Evolutionary conservation across 2,329 filamentous ascomycete species (phyloP).

Genomic region (Talaromyces sp.): DNA sequence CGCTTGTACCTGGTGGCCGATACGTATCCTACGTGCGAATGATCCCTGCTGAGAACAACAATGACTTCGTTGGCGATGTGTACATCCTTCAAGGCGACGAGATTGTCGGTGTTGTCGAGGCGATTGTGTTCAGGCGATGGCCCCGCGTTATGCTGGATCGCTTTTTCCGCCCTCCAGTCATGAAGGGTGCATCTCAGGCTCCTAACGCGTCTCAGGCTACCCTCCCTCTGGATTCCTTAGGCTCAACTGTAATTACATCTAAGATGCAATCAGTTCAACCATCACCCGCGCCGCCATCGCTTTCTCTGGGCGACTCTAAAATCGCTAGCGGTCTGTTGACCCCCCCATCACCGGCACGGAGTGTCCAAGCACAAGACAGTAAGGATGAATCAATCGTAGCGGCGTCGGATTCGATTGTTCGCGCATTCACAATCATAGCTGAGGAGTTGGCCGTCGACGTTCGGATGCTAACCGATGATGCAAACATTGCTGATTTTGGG

Average conservation of each 20-base stretch:
- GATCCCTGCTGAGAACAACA: neutral
- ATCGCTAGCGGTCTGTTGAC: no score
- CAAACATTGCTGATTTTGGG: neutral
- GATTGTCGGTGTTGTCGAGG: neutral
- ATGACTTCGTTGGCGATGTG: neutral
- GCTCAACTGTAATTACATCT: no score
- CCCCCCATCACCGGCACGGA: no score
- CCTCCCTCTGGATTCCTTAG: no score
- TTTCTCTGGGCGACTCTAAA: no score
- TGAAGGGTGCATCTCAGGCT: no score
- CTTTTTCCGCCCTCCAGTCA: neutral
- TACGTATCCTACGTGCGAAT: neutral
- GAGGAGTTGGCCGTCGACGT: neutral
- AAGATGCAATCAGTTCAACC: no score
- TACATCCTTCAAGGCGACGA: neutral
- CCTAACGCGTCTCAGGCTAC: no score
- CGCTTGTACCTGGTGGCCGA: neutral
- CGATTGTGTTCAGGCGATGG: neutral
- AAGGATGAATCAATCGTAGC: no score
- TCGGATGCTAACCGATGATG: neutral
- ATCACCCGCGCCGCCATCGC: no score
- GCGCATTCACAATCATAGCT: neutral
- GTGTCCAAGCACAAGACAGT: no score
- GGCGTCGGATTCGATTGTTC: no score
- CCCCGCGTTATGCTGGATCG: neutral